Evolutionary conservation across 2,329 filamentous ascomycete genomes (phyloP), one percentile per base, ranked within the genome.

Genomic region (Cercospora berteroae): DNA sequence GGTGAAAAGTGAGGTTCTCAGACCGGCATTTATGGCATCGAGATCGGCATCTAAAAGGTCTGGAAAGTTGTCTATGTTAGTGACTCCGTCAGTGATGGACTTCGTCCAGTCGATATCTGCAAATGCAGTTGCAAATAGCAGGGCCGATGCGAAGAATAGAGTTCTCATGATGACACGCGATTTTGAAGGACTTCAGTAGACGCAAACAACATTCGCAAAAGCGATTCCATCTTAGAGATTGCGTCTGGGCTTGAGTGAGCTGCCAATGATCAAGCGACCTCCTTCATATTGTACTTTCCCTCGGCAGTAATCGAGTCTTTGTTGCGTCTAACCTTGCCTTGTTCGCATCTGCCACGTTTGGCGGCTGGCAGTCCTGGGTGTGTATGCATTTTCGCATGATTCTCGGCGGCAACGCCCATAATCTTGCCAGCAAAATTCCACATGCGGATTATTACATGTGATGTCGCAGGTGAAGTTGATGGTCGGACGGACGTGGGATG

Each of bases 41-140:
- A 80, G 78, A 0, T 82, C 84, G 13, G 82, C 85, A 71, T 87
- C 81, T 16, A 86, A 77, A 33, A 88, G 76, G 5, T 71, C 72
- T 3, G 82, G 82, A n/a, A 79, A 76, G 1, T 23, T 60, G 2
- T 23, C 57, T 39, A 42, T 27, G 33, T n/a, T 16, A 25, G 33
- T 60, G 7, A 16, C 20, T 3, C 20, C 33, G 2, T 42, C 29
- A 39, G 1, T 12, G 23, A 60, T 42, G n/a, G 33, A 44, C 18
- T 10, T 20, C 4, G 33, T 25, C 29, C 57, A 20, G 31, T 23
- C 57, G 5, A 1, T 33, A 7, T 10, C 5, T 36, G 57, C 31
- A n/a, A 27, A 42, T 39, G 31, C 33, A 5, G 18, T 25, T 16
- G 18, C 57, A 8, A 2, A n/a, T 9, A 44, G 31, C 10, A 60